Evolutionary conservation across 176 grass and related monocot species (phyloP).

Genomic region (Lolium multiflorum): DNA sequence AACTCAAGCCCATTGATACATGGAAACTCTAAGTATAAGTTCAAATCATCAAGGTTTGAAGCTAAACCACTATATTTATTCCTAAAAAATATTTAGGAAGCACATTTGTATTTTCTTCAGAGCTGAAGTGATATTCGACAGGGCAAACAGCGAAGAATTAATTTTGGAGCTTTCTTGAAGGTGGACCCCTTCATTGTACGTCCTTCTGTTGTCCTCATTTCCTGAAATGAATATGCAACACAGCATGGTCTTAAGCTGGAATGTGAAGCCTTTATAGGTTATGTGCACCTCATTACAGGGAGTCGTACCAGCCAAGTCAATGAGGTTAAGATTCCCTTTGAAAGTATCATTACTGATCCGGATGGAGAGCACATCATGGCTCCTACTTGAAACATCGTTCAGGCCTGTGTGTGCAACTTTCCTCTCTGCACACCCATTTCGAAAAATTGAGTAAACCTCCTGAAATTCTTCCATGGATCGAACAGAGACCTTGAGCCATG

Average conservation of each 20-base stretch:
- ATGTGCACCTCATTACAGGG: background rate
- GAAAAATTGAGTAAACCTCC: conserved; percentile 47
- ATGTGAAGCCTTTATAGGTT: background rate
- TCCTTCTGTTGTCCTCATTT: conserved; percentile 90
- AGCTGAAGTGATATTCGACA: conserved; percentile 91
- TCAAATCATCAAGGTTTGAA: too few species aligned
- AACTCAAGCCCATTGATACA: too few species aligned
- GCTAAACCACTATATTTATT: too few species aligned
- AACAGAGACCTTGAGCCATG: conserved; percentile 61
- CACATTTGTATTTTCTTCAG: conserved; percentile 18
- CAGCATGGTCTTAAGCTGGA: background rate
- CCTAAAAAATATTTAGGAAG: too few species aligned
- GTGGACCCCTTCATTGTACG: conserved; percentile 76
- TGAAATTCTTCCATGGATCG: conserved; percentile 75
- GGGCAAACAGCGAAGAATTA: conserved; percentile 80
- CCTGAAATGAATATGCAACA: conserved; percentile 51
- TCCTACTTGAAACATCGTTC: conserved; percentile 74
- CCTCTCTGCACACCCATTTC: conserved; percentile 66
- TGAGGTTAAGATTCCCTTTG: conserved; percentile 87
- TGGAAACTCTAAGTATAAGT: too few species aligned
- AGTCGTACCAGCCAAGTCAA: conserved; percentile 80
- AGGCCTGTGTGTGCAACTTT: conserved; percentile 76
- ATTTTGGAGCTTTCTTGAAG: conserved; percentile 95
- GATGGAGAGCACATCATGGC: conserved; percentile 76
- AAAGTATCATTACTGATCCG: conserved; percentile 50